Evolutionary conservation across 2,329 filamentous ascomycete genomes (phyloP).

Genomic region (Xylaria sp.): DNA sequence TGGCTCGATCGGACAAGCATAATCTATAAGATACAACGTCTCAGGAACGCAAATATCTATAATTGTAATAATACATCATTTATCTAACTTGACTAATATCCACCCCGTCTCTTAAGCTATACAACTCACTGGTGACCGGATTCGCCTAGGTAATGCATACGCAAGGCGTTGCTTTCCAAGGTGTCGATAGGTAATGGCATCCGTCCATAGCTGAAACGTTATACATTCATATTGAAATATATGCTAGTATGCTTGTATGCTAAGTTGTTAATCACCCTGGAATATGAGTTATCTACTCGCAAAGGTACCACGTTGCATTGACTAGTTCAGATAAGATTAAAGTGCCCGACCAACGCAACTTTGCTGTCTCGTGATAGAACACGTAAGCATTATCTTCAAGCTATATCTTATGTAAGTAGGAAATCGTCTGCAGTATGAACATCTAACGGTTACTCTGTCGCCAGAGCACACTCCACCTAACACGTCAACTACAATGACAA

Average conservation of each 20-base stretch:
- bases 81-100: not conserved
- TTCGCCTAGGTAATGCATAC: constrained; percentile 12
- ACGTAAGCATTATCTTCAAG: constrained; percentile 27
- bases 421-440: constrained; percentile 14
- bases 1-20: constrained; percentile 5
- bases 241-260: constrained; percentile 6
- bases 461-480: constrained; percentile 18
- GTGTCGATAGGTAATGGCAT: constrained; percentile 25
- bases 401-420: constrained; percentile 11
- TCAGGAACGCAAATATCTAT: constrained; percentile 9
- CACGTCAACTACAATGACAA: constrained; percentile 20
- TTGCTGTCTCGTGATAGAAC: constrained; percentile 23
- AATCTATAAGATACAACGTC: not conserved
- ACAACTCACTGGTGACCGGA: constrained; percentile 15
- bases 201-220: not conserved
- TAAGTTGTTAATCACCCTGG: constrained; percentile 5
- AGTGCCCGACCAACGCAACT: constrained; percentile 22
- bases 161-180: constrained; percentile 10
- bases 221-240: not conserved
- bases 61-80: constrained; percentile 9
- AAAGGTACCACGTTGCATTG: constrained; percentile 32
- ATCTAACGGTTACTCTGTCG: not conserved
- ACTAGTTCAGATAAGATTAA: constrained; percentile 17
- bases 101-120: constrained; percentile 12
- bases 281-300: constrained; percentile 1